phyloP scores from a whole-genome alignment of 2,329 filamentous ascomycete genomes.

The Alternaria angustiovoidea region DNA sequence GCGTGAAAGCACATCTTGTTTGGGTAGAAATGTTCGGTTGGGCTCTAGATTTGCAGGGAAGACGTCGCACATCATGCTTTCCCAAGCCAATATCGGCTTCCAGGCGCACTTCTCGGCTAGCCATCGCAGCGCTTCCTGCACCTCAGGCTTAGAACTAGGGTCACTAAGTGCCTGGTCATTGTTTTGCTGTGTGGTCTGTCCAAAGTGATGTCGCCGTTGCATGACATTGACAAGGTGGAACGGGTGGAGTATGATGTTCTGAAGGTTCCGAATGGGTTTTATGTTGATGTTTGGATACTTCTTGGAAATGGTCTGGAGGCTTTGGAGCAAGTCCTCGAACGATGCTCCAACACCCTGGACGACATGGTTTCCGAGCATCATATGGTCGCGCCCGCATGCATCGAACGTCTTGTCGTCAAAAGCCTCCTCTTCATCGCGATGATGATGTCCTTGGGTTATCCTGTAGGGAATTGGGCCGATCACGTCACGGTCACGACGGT shows the following conservation, averaged over 20 bases:
- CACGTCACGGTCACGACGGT: slow-evolving; percentile 45
- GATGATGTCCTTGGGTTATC: slow-evolving; percentile 44
- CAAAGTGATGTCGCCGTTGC: slow-evolving; percentile 39
- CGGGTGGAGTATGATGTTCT: slow-evolving; percentile 43
- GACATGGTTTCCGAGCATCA: slow-evolving; percentile 45
- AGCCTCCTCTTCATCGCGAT: slow-evolving; percentile 46
- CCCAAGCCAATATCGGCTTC: slow-evolving; percentile 47
- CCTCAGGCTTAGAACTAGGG: slow-evolving; percentile 38
- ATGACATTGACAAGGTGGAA: slow-evolving; percentile 48
- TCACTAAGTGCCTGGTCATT: slow-evolving; percentile 28
- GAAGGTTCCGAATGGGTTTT: slow-evolving; percentile 36
- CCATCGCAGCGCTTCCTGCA: slow-evolving; percentile 46
- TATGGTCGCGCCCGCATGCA: slow-evolving; percentile 43
- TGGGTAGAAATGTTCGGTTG: slow-evolving; percentile 38
- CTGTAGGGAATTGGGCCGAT: slow-evolving; percentile 45
- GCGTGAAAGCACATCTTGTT: slow-evolving; percentile 40
- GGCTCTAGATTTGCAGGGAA: slow-evolving; percentile 48
- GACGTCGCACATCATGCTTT: slow-evolving; percentile 48
- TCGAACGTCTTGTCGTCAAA: slow-evolving; percentile 49
- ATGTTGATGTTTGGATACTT: slow-evolving; percentile 47
- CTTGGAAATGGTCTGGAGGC: slow-evolving; percentile 39
- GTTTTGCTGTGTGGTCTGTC: slow-evolving; percentile 20
- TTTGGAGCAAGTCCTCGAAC: slow-evolving; percentile 44
- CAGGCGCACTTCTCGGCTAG: slow-evolving; percentile 43
- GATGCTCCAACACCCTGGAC: slow-evolving; percentile 44